Evolutionary conservation across 192 early-diverging fungal genomes (phyloP), one percentile per base, ranked within the genome.

Genomic region (Podila horticola): DNA sequence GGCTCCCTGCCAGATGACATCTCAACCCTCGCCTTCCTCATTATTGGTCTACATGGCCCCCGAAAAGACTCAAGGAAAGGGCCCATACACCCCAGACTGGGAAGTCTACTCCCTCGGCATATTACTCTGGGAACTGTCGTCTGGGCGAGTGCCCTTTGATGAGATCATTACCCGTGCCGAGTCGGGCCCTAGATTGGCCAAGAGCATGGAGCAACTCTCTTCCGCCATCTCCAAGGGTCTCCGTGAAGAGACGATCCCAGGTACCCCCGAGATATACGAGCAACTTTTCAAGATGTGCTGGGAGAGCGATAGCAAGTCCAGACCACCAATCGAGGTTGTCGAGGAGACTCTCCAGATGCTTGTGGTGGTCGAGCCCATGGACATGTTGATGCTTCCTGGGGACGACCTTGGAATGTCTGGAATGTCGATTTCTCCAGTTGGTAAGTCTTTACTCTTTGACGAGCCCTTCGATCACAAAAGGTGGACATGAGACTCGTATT

Each of bases 211-310:
- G 45, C 71, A 81, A 15, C 38, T 82, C 26, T 50, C 71, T 4
- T 68, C 61, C 3, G 67, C 62, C 9, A 81, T 75, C 26, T 62
- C 64, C 15, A 74, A 81, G 67, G 84, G 84, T 24, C 69, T 64
- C 64, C 81, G 82, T 33, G 81, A 83, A 30, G 62, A 63, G 5
- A 77, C 75, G 2, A 41, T 85, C 22, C 11, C 38, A 11, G 84
- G 67, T 8, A 83, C 84, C 10, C 84, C 84, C 19, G 66, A 74
- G 57, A 79, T 79, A 48, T 85, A 83, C 41, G 63, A 81, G 34
- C 49, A 77, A 20, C 52, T 85, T 11, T 85, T 77, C 64, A 72
- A 76, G 31, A 67, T 82, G 68, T 85, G 84, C 36, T 82, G 84
- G 74, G 65, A 74, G 19, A 48, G 49, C 13, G 74, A 82, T 34